A percentile compares a stretch with the other conserved stretches of the same genome.
phyloP scores from a whole-genome alignment of 257 asterid species.

The Solanum etuberosum region DNA sequence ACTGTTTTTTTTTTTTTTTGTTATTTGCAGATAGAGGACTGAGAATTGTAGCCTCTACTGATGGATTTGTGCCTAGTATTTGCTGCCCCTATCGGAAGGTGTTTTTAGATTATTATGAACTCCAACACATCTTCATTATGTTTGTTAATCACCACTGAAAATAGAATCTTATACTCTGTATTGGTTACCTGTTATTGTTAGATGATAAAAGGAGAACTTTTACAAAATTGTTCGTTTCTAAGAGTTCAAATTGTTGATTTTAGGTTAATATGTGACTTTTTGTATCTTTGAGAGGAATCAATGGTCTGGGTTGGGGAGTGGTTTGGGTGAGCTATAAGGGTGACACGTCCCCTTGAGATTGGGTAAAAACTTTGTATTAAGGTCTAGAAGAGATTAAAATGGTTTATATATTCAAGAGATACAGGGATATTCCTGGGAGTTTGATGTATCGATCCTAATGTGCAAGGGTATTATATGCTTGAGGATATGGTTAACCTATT shows the following conservation, averaged over 20 bases:
- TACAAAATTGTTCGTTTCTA: background rate
- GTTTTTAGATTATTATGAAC: background rate
- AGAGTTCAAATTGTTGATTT: background rate
- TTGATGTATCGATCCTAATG: background rate
- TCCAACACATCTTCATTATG: background rate
- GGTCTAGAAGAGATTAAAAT: background rate
- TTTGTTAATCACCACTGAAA: background rate
- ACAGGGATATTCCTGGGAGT: background rate
- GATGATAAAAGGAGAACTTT: background rate
- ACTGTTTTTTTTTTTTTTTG: background rate
- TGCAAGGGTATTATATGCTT: background rate
- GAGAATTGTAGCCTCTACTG: background rate
- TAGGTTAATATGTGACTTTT: background rate
- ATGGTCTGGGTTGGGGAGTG: background rate
- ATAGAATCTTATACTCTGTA: background rate
- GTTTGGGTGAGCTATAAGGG: background rate
- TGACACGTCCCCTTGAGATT: background rate
- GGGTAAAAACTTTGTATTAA: background rate
- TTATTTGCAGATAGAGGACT: conserved; percentile 18
- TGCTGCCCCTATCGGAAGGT: conserved; percentile 7
- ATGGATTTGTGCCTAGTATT: background rate
- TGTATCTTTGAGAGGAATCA: background rate
- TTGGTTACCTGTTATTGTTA: background rate
- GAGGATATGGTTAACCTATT: background rate
- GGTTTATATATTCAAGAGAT: background rate